Evolutionary conservation across 106 monocot genomes (phyloP).

Genomic region (Dioscorea dumetorum): DNA sequence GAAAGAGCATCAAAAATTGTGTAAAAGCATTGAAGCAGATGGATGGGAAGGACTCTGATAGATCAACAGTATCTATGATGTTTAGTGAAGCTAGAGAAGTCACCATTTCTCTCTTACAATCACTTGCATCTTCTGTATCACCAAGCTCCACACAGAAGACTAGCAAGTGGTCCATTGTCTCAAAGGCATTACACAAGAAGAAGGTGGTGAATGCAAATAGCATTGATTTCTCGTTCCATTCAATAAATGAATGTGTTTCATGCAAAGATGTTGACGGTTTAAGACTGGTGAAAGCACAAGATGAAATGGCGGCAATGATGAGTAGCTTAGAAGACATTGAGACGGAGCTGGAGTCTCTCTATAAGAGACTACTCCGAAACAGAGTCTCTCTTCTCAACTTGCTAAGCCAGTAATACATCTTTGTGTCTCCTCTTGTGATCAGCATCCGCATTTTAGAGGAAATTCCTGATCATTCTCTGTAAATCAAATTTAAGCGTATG

Average conservation of each 20-base stretch:
- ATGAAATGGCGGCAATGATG: constrained; percentile 3
- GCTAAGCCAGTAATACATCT: too few species aligned
- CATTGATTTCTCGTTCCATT: neutral
- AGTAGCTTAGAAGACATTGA: constrained; percentile 19
- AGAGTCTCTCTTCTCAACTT: constrained; percentile 40
- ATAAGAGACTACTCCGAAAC: constrained; percentile 23
- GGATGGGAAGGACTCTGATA: too few species aligned
- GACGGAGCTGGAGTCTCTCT: constrained; percentile 20
- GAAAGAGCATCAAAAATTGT: too few species aligned
- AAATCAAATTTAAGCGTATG: neutral
- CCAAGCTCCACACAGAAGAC: too few species aligned
- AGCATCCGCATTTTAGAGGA: constrained; percentile 10
- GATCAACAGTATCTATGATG: too few species aligned
- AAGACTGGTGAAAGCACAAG: neutral
- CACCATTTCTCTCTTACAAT: neutral
- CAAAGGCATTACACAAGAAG: too few species aligned
- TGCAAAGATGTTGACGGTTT: neutral
- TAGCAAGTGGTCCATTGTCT: too few species aligned
- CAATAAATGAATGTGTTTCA: too few species aligned
- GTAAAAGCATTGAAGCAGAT: too few species aligned
- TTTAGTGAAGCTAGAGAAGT: neutral
- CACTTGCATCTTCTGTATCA: too few species aligned
- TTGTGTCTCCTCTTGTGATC: neutral
- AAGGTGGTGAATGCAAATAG: neutral
- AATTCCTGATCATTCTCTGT: neutral